phyloP scores from a whole-genome alignment of 2,329 filamentous ascomycete species.

The Phoma sp. region DNA sequence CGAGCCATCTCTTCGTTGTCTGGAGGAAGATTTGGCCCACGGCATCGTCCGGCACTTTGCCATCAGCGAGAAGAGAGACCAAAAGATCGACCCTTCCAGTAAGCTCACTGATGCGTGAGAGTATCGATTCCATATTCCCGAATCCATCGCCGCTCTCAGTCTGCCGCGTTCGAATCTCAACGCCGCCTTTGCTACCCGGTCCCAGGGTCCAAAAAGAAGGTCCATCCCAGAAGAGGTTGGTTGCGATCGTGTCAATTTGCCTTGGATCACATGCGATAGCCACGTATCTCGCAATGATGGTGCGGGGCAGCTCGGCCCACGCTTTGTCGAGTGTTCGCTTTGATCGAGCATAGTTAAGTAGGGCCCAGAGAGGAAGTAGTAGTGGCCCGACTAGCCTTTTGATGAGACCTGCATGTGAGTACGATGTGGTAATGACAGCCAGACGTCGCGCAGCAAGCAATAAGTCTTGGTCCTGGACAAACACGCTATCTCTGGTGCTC shows the following conservation, averaged over 20 bases:
- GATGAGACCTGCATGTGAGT: constrained; percentile 70
- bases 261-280: constrained; percentile 61
- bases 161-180: constrained; percentile 58
- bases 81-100: constrained; percentile 34
- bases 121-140: constrained; percentile 69
- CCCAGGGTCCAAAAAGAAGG: constrained; percentile 61
- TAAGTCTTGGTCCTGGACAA: constrained; percentile 59
- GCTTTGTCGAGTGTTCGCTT: constrained; percentile 32
- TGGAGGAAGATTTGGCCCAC: constrained; percentile 65
- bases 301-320: constrained; percentile 32
- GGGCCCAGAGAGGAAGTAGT: constrained; percentile 67
- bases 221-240: constrained; percentile 64
- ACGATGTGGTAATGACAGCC: constrained; percentile 63
- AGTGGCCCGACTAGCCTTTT: constrained; percentile 66
- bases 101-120: constrained; percentile 57
- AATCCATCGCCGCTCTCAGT: constrained; percentile 75
- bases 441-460: constrained; percentile 61
- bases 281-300: constrained; percentile 55
- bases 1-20: constrained; percentile 65
- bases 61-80: constrained; percentile 51
- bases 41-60: constrained; percentile 62
- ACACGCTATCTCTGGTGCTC: constrained; percentile 54
- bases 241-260: constrained; percentile 57
- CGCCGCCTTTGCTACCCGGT: constrained; percentile 51
- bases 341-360: constrained; percentile 60